Evolutionary conservation across 345 rosid genomes (phyloP).

Genomic region (Laguncularia racemosa): DNA sequence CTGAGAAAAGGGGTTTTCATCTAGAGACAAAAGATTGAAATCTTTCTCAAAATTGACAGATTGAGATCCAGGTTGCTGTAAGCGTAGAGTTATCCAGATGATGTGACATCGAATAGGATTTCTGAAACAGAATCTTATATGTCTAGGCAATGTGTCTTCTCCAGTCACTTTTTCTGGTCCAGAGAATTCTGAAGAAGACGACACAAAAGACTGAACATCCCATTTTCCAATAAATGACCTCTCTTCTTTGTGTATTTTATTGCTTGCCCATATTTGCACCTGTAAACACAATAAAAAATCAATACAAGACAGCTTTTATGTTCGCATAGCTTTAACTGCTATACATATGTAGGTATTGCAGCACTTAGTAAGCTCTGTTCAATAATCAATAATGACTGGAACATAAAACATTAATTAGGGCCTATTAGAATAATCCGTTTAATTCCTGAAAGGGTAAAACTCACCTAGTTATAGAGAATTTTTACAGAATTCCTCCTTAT

Average conservation of each 20-base stretch:
- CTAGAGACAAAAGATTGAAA: conserved; percentile 65
- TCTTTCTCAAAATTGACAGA: conserved; percentile 67
- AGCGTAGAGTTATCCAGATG: conserved; percentile 72
- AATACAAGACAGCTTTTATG: not conserved
- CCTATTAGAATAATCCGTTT: too few species aligned
- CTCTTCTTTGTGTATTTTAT: conserved; percentile 70
- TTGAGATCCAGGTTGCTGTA: conserved; percentile 75
- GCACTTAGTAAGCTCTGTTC: too few species aligned
- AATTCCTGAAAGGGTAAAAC: too few species aligned
- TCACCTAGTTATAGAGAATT: too few species aligned
- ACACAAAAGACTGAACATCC: conserved; percentile 71
- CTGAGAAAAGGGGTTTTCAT: conserved; percentile 85
- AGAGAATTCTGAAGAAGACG: conserved; percentile 58
- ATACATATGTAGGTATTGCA: too few species aligned
- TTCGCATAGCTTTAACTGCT: too few species aligned
- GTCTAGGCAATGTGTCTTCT: conserved; percentile 64
- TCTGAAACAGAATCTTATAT: conserved; percentile 66
- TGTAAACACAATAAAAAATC: conserved; percentile 19
- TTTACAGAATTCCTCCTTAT: too few species aligned
- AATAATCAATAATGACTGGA: too few species aligned
- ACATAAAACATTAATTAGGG: too few species aligned
- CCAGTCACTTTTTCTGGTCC: conserved; percentile 58
- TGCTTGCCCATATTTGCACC: conserved; percentile 98
- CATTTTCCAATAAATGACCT: conserved; percentile 85
- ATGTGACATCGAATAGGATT: conserved; percentile 80